Base-by-base conservation (phyloP, 768 basidiomycete genomes). In the Galerina sulciceps region DNA sequence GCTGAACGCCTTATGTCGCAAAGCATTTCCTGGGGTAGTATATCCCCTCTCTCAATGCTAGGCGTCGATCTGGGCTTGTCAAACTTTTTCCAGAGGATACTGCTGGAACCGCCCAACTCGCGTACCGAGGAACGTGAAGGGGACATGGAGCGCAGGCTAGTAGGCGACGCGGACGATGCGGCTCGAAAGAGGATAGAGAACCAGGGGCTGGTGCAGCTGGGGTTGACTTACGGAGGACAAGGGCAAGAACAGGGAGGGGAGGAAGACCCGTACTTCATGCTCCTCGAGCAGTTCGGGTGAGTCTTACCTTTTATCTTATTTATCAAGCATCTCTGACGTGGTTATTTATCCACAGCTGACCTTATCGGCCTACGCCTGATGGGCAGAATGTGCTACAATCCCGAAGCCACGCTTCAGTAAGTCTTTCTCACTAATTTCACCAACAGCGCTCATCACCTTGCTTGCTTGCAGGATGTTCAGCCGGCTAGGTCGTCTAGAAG, bases 341-440 rank as follows among this genome's bases (percentile, higher is more conserved):
- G 35, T 41, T 20, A 35, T n/a, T n/a, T n/a, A n/a, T n/a, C n/a
- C 14, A 62, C n/a, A 93, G 96, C 96, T 37, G 96, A 98, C 69
- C 80, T 85, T 26, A 89, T 99, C 50, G 96, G 96, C 8, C 71
- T 98, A 45, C 81, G 81, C 6, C 78, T 98, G 23, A 89, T 90
- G 76, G 81, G 93, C 49, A 82, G 80, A 63, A 96, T 94, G 0
- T 99, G 96, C 73, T 98, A 86, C 69, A 84, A 98, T 67, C 95
- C 96, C 0, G 75, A 71, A 15, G 90, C 88, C 18, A 84, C 92
- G 3, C 85, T 90, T 11, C 79, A 81, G 93, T 94, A 65, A 64
- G 84, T 71, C 6, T 41, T 23, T 34, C 15, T 48, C 26, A 18
- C 22, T 35, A 1, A 50, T 26, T 46, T 8, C 4, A 41, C 15